Evolutionary conservation across 2,329 filamentous ascomycete species (phyloP).

Genomic region (Tolypocladium ophioglossoides): DNA sequence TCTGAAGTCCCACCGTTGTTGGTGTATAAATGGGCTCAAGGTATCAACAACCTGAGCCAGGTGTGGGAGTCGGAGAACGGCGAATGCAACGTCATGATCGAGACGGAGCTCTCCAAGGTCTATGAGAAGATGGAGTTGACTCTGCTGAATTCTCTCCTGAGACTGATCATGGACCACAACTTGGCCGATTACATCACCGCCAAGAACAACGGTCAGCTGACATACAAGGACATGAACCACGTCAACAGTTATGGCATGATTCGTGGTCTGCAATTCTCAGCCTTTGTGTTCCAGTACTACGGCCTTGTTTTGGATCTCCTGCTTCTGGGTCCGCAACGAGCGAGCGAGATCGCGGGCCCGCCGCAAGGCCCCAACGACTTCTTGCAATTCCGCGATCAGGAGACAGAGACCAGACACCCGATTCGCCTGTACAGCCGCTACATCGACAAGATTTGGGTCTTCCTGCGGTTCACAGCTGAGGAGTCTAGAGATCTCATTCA

Average conservation of each 20-base stretch:
- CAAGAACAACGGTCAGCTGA: conserved; percentile 98
- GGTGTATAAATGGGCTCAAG: conserved; percentile 98
- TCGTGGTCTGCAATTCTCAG: conserved; percentile 92
- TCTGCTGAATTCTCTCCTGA: conserved; percentile 80
- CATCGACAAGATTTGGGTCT: conserved; percentile 98
- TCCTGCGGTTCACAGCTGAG: conserved; percentile 85
- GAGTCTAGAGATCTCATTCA: conserved; percentile 95
- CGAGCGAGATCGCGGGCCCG: conserved; percentile 94
- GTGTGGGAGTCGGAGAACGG: conserved; percentile 93
- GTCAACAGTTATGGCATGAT: conserved; percentile 99
- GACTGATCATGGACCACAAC: conserved; percentile 99
- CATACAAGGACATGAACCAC: conserved; percentile 99
- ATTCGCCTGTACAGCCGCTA: conserved; percentile 97
- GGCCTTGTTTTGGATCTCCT: conserved; percentile 90
- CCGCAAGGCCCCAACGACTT: conserved; percentile 95
- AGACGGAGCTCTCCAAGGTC: conserved; percentile 97
- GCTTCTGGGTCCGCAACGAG: conserved; percentile 83
- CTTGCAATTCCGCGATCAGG: conserved; percentile 87
- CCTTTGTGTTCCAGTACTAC: conserved; percentile 98
- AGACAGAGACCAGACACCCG: conserved; percentile 85
- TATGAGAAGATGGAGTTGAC: conserved; percentile 99
- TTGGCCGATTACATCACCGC: conserved; percentile 97
- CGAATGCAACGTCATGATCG: conserved; percentile 97
- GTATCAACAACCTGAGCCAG: conserved; percentile 93
- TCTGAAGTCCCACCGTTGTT: conserved; percentile 92